Base-by-base conservation (phyloP, 768 basidiomycete species). In the Tubosaeta sp. region DNA sequence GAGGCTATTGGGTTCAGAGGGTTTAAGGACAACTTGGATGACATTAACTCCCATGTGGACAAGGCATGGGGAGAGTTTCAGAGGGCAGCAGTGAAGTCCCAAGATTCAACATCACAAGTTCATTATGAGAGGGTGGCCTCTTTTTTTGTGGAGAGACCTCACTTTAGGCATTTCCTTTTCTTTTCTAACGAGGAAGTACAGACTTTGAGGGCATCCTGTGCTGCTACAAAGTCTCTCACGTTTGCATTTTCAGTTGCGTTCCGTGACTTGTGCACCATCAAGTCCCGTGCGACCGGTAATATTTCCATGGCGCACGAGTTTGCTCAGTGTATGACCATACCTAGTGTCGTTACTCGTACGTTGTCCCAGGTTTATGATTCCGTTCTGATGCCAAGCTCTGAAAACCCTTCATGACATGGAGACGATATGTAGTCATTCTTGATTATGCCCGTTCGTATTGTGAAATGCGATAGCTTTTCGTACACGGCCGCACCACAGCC, bases 211-310 rank as follows among this genome's bases (percentile, higher is more conserved):
- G 83, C 84, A 0, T 85, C 85, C 0, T 81, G 72, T 37, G 84
- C 86, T 0, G 80, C 79, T 49, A 32, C 5, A 0, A 48, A 57
- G n/a, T 55, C 55, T 1, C 29, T 56, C 8, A 50, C 9, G 0
- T 84, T 86, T 49, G 83, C 68, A 0, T 84, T 84, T 59, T 56
- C 58, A 0, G 75, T 86, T 31, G 84, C 85, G 0, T 85, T 81
- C 56, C 59, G 55, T 14, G 71, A 72, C 1, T 57, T 86, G 1
- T 83, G 82, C 55, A 46, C 41, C 5, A 79, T 87, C 69, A 86
- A 87, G 63, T 82, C 82, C 0, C 59, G 62, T 5, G 69, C 75
- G 7, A 56, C 64, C 22, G 55, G 72, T 33, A 48, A 51, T 8
- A 25, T 60, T 6, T 26, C 64, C 9, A 50, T 71, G 16, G 52